Evolutionary conservation across 148 eudicot species (phyloP), one percentile per base, ranked within the genome.

Genomic region (Rhododendron henanense): DNA sequence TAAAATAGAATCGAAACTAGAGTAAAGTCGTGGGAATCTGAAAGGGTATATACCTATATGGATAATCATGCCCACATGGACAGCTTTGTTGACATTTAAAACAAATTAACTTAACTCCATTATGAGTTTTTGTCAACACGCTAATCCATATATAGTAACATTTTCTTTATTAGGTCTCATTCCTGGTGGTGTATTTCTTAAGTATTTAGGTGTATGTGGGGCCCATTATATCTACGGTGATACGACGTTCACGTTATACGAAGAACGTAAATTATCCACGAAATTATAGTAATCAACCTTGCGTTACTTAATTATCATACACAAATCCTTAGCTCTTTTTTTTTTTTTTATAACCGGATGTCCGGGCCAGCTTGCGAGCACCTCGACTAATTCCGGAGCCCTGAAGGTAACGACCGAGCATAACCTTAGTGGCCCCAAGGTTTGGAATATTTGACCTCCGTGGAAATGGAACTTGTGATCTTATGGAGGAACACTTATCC

Each of bases 21-120:
- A 16, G 19, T 55, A 16, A 55, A 55, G 50, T 31, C 14, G 16
- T n/a, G 82, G 59, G 55, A 45, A 28, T 45, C 13, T 19, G 31
- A 33, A 78, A 47, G 45, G 45, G 11, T 50, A 78, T 11, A 18
- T 1, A 79, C 83, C 83, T 15, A 31, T 15, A 31, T 2, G 37
- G 61, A 81, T 81, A 28, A 28, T 51, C 25, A 81, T 81, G 14
- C 25, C 14, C 67, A 81, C 83, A 53, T 81, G 83, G 45, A 81
- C 83, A 81, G 67, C 83, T 81, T 51, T 39, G 67, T 31, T 37
- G 7, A 39, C 79, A 19, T 41, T 76, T 37, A 19, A 39, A 21
- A 5, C 21, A 35, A 74, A 75, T 35, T 41, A 35, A 37, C 78
- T 37, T 1, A 37, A 15, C 78, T 75, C 23, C 78, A 67, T 67